A percentile compares a stretch with the other conserved stretches of the same genome.
phyloP scores from a whole-genome alignment of 2,329 filamentous ascomycete species.

The Beauveria bassiana region DNA sequence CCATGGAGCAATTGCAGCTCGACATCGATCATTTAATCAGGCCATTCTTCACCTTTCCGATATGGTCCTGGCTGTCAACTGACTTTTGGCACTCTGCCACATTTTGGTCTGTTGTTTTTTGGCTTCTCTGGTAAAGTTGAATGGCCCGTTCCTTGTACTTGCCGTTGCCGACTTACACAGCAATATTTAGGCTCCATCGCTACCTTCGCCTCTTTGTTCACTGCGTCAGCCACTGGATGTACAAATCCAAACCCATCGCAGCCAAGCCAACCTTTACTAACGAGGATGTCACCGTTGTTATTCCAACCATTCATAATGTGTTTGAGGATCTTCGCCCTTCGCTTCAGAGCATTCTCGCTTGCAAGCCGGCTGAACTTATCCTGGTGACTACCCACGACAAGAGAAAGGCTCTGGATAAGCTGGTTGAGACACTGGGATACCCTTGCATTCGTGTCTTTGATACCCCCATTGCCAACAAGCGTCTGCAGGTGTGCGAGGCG shows the following conservation, averaged over 20 bases:
- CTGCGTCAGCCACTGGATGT: slow-evolving; percentile 75
- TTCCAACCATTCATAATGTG: slow-evolving; percentile 83
- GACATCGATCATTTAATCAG: background rate
- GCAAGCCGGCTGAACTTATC: slow-evolving; percentile 64
- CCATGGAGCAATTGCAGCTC: background rate
- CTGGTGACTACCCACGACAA: slow-evolving; percentile 84
- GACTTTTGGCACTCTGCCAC: slow-evolving; percentile 34
- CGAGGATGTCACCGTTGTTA: slow-evolving; percentile 85
- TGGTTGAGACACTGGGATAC: slow-evolving; percentile 52
- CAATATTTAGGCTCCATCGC: slow-evolving; percentile 62
- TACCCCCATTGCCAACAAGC: slow-evolving; percentile 86
- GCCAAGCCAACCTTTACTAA: slow-evolving; percentile 71
- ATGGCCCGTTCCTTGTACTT: background rate
- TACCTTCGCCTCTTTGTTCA: slow-evolving; percentile 83
- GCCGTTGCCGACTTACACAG: slow-evolving; percentile 14
- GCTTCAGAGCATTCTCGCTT: slow-evolving; percentile 66
- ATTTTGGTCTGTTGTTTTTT: slow-evolving; percentile 34
- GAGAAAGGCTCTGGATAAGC: slow-evolving; percentile 56
- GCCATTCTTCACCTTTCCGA: background rate
- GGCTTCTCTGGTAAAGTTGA: slow-evolving; percentile 38
- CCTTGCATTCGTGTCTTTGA: slow-evolving; percentile 66
- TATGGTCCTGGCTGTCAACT: slow-evolving; percentile 19
- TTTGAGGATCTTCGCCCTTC: slow-evolving; percentile 79
- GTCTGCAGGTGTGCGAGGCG: slow-evolving; percentile 84
- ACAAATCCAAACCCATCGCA: slow-evolving; percentile 77